Evolutionary conservation across 768 basidiomycete species (phyloP), one percentile per base, ranked within the genome.

Genomic region (Tylopilus subfusipes): DNA sequence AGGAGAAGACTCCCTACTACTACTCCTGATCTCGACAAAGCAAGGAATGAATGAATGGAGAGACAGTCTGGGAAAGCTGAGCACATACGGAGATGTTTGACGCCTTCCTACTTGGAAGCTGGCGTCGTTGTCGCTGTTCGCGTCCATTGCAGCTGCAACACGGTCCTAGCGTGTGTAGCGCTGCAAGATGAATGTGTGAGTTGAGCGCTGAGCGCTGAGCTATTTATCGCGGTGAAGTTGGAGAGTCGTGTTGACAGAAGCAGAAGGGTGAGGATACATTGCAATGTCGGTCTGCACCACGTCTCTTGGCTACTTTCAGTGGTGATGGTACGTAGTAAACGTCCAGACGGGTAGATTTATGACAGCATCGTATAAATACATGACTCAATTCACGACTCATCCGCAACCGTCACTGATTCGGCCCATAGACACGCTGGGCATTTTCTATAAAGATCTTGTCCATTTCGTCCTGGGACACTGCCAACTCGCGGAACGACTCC

Each of bases 401-500:
- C 30, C 10, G 30, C 10, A 30, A 30, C 30, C 27, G 29, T 67
- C 54, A 69, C 29, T 40, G 38, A 50, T 34, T 48, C 13, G 54
- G 46, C 9, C 63, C 67, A 38, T 82, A 82, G 21, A 81, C 72
- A 19, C 61, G 64, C 53, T 69, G 59, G 16, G 82, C 82, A 50
- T 81, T 82, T n/a, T 65, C 62, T 38, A 62, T 75, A 66, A 93
- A 93, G 40, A 93, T 82, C 24, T 81, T 84, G 63, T 93, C 84
- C 54, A 93, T 75, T 22, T 78, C 82, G 31, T 84, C 83, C 68
- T 90, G 89, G 48, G 92, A 90, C 43, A 89, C 76, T 8, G 84
- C 88, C 43, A 93, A 74, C 70, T 93, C 91, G 25, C 87, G 82
- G 54, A 92, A 78, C 1, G 84, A 84, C 64, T 89, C 90, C 58